phyloP scores from a whole-genome alignment of 176 grass and related monocot genomes.

The Zea mays region Zm-B73-REFERENCE-NAM-5.0 NC_050101.1:20852501-20853000 shows the following conservation, averaged over 20 bases:
- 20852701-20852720: slow-evolving; percentile 51
- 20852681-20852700: slow-evolving; percentile 37
- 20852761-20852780: slow-evolving; percentile 42
- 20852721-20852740: slow-evolving; percentile 24
- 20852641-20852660: slow-evolving; percentile 45
- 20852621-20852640: slow-evolving; percentile 39
- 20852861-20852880: slow-evolving; percentile 63
- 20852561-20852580: too few relatives aligned
- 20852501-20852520: neutral
- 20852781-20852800: slow-evolving; percentile 20
- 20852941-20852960: neutral
- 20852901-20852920: slow-evolving; percentile 3
- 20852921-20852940: neutral
- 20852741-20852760: slow-evolving; percentile 34
- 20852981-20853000: too few relatives aligned
- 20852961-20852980: neutral
- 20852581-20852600: slow-evolving; percentile 50
- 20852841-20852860: slow-evolving; percentile 46
- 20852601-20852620: slow-evolving; percentile 51
- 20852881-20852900: slow-evolving; percentile 19
- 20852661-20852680: slow-evolving; percentile 44
- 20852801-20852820: slow-evolving; percentile 28
- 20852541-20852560: too few relatives aligned
- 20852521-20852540: too few relatives aligned
- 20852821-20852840: slow-evolving; percentile 62